Evolutionary conservation across 1,284 basidiomycete species (phyloP).

Genomic region (Microbotryum scabiosae): DNA sequence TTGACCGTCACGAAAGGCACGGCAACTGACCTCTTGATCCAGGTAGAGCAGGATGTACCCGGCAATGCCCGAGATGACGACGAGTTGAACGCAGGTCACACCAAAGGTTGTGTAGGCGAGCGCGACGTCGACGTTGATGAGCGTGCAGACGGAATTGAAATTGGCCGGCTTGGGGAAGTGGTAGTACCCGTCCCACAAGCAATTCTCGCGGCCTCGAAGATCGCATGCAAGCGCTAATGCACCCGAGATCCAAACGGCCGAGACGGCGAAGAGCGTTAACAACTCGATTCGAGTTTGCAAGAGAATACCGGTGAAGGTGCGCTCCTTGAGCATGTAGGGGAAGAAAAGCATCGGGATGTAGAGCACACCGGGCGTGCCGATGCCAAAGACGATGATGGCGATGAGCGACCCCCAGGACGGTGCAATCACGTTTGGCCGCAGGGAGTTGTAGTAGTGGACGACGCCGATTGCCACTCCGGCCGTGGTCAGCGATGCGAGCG

Average conservation of each 20-base stretch:
- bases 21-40: conserved; percentile 48
- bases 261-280: conserved; percentile 38
- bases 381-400: conserved; percentile 40
- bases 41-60: conserved; percentile 40
- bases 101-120: conserved; percentile 41
- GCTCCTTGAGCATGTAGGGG: conserved; percentile 37
- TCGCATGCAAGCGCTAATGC: conserved; percentile 40
- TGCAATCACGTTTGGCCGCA: conserved; percentile 37
- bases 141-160: conserved; percentile 39
- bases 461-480: conserved; percentile 23
- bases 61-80: conserved; percentile 28
- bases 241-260: conserved; percentile 40
- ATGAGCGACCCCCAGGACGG: conserved; percentile 42
- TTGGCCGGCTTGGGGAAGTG: conserved; percentile 40
- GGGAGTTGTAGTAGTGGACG: conserved; percentile 38
- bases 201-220: conserved; percentile 39
- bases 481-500: conserved; percentile 12
- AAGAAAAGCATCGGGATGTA: conserved; percentile 40
- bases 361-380: conserved; percentile 39
- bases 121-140: conserved; percentile 39
- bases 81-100: conserved; percentile 35
- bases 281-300: conserved; percentile 40
- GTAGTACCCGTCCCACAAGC: conserved; percentile 39
- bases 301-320: conserved; percentile 37
- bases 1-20: neutral